phyloP scores from a whole-genome alignment of 768 basidiomycete species.

The Rhodotorula paludigena region DNA sequence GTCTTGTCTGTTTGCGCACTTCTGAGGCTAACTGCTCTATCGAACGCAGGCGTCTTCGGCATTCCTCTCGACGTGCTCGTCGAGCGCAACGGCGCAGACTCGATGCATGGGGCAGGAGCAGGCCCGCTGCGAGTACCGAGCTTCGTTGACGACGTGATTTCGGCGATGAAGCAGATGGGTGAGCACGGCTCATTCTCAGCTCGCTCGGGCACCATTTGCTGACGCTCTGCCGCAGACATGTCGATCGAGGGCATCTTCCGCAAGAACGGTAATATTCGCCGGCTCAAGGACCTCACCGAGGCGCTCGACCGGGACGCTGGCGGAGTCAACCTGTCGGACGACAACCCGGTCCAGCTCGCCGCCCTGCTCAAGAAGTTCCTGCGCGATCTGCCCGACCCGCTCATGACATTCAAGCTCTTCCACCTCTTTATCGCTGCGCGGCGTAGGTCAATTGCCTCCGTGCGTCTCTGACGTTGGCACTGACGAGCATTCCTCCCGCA shows the following conservation, averaged over 20 bases:
- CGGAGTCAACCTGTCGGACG: constrained; percentile 83
- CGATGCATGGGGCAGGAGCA: constrained; percentile 79
- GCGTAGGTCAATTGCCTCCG: constrained; percentile 58
- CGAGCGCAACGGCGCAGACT: constrained; percentile 92
- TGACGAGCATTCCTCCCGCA: constrained; percentile 45
- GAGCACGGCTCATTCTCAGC: constrained; percentile 42
- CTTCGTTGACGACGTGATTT: constrained; percentile 96
- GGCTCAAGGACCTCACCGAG: constrained; percentile 83
- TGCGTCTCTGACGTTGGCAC: neutral
- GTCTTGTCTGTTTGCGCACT: too few species aligned
- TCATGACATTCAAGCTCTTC: constrained; percentile 91
- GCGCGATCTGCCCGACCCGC: constrained; percentile 88
- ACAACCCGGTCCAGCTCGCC: constrained; percentile 94
- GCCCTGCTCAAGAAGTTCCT: constrained; percentile 96
- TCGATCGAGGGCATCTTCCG: constrained; percentile 98
- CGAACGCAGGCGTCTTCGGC: constrained; percentile 76
- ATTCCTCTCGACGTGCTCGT: constrained; percentile 88
- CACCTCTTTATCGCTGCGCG: constrained; percentile 80
- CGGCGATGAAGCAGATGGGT: constrained; percentile 99
- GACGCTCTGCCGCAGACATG: constrained; percentile 64
- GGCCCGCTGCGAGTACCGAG: constrained; percentile 83
- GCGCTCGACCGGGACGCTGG: constrained; percentile 89
- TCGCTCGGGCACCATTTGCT: neutral
- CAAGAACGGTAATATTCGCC: constrained; percentile 93
- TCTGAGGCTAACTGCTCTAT: fast-evolving